phyloP scores from a whole-genome alignment of 768 basidiomycete species.

The Boletus rubropictus region DNA sequence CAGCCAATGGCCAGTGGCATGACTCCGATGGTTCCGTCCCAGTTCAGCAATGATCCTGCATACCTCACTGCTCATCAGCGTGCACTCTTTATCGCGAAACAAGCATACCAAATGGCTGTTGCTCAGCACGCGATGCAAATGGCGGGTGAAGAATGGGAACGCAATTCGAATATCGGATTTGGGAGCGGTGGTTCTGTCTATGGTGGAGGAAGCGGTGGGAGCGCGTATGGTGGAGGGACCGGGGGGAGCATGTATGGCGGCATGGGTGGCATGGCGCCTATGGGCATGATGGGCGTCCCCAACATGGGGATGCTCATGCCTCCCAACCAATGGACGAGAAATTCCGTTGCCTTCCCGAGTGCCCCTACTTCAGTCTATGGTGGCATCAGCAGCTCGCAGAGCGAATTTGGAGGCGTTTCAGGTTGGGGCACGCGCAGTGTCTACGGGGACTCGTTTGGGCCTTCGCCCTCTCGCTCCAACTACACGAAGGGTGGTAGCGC shows the following conservation, averaged over 20 bases:
- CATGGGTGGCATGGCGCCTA: constrained; percentile 26
- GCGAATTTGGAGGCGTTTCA: constrained; percentile 54
- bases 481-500: constrained; percentile 6
- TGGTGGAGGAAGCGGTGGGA: constrained; percentile 37
- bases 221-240: constrained; percentile 41
- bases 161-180: constrained; percentile 53
- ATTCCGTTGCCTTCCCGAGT: constrained; percentile 47
- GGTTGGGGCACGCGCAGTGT: constrained; percentile 56
- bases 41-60: constrained; percentile 45
- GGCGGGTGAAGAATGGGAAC: constrained; percentile 90
- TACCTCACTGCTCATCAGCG: constrained; percentile 78
- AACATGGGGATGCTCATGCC: constrained; percentile 37
- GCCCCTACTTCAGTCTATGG: constrained; percentile 52
- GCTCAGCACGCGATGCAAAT: constrained; percentile 86
- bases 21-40: constrained; percentile 35
- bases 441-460: constrained; percentile 63
- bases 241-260: constrained; percentile 42
- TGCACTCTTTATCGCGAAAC: constrained; percentile 81
- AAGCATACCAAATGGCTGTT: constrained; percentile 85
- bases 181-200: constrained; percentile 34
- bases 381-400: constrained; percentile 47
- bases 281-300: constrained; percentile 39
- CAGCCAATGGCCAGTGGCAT: constrained; percentile 23
- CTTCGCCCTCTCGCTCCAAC: constrained; percentile 22
- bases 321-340: constrained; percentile 37